Conservation (phyloP, 164 flowering plant species). For the Liriodendron chinense region DNA sequence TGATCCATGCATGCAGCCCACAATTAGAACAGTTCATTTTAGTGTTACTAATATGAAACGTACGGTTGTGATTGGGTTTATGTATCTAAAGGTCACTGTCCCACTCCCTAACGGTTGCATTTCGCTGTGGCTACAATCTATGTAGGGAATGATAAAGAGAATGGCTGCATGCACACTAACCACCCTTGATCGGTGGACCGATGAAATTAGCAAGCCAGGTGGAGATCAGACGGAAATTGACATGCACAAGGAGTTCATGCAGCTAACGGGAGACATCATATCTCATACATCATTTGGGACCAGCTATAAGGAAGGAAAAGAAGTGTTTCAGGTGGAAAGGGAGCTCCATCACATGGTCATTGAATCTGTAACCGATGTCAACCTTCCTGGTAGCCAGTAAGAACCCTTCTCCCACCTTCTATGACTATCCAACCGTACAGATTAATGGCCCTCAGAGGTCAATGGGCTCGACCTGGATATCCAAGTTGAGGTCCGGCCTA, state of each 20-base stretch:
- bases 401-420: not conserved
- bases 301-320: conserved; percentile 28
- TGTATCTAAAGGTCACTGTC: too few species aligned
- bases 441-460: too few species aligned
- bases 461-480: too few species aligned
- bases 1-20: too few species aligned
- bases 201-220: not conserved
- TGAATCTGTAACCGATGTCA: conserved; percentile 15
- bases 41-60: too few species aligned
- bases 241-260: conserved; percentile 18
- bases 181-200: conserved; percentile 22
- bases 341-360: conserved; percentile 24
- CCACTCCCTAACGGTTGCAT: too few species aligned
- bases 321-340: conserved; percentile 22
- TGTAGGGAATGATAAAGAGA: conserved; percentile 15
- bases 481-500: too few species aligned
- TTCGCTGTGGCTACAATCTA: too few species aligned
- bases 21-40: too few species aligned
- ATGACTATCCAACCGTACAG: too few species aligned
- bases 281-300: conserved; percentile 38
- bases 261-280: conserved; percentile 31
- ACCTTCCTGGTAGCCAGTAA: conserved; percentile 30
- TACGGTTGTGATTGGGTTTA: too few species aligned
- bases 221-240: conserved; percentile 18
- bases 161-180: conserved; percentile 25